Percentiles rank a stretch among this genome's conserved stretches.
Evolutionary conservation across 2,329 filamentous ascomycete species (phyloP).

Genomic region (Pyrenochaeta sp.): DNA sequence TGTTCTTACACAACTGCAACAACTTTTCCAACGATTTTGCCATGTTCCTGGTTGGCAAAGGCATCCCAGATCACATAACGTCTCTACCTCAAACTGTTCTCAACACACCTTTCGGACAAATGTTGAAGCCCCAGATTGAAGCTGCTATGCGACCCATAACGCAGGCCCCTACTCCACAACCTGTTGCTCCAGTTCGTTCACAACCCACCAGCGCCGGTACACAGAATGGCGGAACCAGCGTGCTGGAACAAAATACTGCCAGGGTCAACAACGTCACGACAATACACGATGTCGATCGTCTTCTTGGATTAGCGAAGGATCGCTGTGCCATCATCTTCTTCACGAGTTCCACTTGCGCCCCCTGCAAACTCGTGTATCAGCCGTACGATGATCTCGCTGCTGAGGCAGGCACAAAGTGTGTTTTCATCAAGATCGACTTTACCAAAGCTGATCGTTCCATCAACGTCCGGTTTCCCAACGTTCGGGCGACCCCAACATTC

Average conservation of each 20-base stretch:
- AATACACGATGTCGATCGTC: slow-evolving; percentile 65
- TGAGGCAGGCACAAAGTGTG: slow-evolving; percentile 71
- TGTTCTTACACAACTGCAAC: slow-evolving; percentile 90
- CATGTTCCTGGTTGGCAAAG: slow-evolving; percentile 86
- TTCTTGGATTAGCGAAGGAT: slow-evolving; percentile 66
- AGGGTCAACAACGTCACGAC: slow-evolving; percentile 69
- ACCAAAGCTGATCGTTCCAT: slow-evolving; percentile 69
- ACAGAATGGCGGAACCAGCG: slow-evolving; percentile 15
- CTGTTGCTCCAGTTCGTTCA: slow-evolving; percentile 17
- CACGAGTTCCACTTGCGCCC: slow-evolving; percentile 84
- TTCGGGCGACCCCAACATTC: slow-evolving; percentile 86
- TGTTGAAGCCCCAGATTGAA: slow-evolving; percentile 81
- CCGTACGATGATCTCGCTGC: slow-evolving; percentile 80
- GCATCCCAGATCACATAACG: slow-evolving; percentile 86
- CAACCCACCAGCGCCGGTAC: slow-evolving; percentile 12
- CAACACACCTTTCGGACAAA: slow-evolving; percentile 84
- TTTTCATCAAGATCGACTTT: slow-evolving; percentile 85
- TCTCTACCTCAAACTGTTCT: slow-evolving; percentile 86
- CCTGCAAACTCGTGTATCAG: slow-evolving; percentile 84
- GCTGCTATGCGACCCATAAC: slow-evolving; percentile 68
- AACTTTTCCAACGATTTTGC: slow-evolving; percentile 94
- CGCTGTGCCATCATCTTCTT: slow-evolving; percentile 89
- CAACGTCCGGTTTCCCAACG: slow-evolving; percentile 64
- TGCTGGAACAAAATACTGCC: slow-evolving; percentile 41
- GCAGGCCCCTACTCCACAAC: slow-evolving; percentile 61